Evolutionary conservation across 129 eudicot genomes (phyloP), one percentile per base, ranked within the genome.

Genomic region (Arctium lappa): DNA sequence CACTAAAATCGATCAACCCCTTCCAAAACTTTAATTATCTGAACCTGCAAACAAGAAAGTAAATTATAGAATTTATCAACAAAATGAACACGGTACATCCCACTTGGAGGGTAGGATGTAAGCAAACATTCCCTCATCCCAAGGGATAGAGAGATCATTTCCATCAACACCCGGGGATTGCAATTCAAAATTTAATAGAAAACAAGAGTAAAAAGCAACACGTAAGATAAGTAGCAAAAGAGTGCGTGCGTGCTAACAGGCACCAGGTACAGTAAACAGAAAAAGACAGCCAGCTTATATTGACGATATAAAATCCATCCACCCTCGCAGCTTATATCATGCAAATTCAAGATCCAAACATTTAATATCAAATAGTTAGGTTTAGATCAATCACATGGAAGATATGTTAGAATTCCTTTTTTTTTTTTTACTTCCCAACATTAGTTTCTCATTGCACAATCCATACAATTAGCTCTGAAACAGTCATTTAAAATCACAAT

Each of bases 31-130:
- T 80, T 16, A 22, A 50, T 46, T 50, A 80, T 72, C 60, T 12
- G 27, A 80, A 37, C 72, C 87, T 84, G 74, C 76, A 84, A 53
- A 22, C 46, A 73, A 62, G 69, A 60, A 72, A 62, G 74, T 72
- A 39, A 53, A 70, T 60, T 16, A 60, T 15, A 53, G 6, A 4
- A 53, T 15, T 16, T 13, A 53, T 56, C 66, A 56, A 56, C 66
- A 6, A 56, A 56, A 56, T 5, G 66, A 16, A 56, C 66, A 56
- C 66, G 15, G 0, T 15, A 53, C 9, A 48, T 48, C 16, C 0
- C 63, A 50, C 5, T 46, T 8, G 48, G 1, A 42, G 48, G 48
- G 48, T 42, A 42, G 56, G 56, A 46, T 46, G 56, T 46, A 46
- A 46, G 16, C 56, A 46, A 9, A 46, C 16, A 11, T 46, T 46